These are phyloP conservation scores for Pseudevernia furfuracea DNA, from an alignment of 495 filamentous ascomycete genomes.

Conservation along the genomic window DNA sequence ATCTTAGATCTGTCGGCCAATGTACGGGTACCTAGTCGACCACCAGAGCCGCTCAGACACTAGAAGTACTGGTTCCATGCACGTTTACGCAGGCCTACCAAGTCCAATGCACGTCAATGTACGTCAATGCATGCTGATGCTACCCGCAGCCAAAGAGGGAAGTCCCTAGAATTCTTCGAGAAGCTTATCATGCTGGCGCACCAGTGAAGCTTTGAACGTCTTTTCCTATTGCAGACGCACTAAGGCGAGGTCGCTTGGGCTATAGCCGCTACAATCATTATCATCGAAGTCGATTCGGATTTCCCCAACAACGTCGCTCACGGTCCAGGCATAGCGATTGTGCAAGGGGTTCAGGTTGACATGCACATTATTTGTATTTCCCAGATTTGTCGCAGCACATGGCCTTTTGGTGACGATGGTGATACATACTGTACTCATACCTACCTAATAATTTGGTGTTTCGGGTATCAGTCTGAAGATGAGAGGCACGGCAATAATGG, in stretches of 20 bases:
- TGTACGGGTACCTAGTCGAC: background rate
- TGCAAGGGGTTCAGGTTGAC: background rate
- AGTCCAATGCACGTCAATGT: background rate
- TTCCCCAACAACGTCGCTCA: background rate
- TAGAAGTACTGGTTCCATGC: background rate
- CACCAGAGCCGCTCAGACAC: background rate
- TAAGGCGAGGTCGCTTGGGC: background rate
- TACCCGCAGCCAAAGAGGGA: background rate
- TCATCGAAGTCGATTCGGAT: background rate
- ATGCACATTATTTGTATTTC: background rate
- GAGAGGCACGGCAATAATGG: background rate
- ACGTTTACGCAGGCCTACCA: background rate
- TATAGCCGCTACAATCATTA: background rate
- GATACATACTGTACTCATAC: no score
- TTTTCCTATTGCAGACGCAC: background rate
- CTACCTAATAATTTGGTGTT: no score
- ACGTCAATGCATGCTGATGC: slow-evolving; percentile 1
- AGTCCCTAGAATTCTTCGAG: background rate
- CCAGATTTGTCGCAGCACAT: background rate
- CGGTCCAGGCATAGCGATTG: background rate
- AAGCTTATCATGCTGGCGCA: background rate
- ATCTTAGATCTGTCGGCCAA: background rate
- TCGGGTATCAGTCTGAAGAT: no score
- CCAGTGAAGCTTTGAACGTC: background rate
- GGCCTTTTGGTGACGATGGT: background rate